These are phyloP conservation scores for Angomonas ambiguus DNA, from an alignment of 208 protist species.

Conservation along the genomic window DNA sequence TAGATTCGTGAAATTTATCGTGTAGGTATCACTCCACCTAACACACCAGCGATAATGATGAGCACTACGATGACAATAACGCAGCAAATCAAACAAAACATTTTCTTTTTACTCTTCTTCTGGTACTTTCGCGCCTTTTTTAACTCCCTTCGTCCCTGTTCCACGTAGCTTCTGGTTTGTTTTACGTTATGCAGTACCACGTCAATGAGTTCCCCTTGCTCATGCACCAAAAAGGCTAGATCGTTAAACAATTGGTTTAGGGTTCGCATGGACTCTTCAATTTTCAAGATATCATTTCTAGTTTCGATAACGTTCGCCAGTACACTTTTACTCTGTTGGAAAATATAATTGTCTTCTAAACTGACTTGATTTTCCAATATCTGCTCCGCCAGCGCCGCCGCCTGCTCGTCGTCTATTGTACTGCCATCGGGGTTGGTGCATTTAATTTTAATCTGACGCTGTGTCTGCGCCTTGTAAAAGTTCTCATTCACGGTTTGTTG, in stretches of 20 bases:
- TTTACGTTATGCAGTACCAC: slow-evolving; percentile 79
- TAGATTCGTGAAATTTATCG: background rate
- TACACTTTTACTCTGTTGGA: slow-evolving; percentile 86
- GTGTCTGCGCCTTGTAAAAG: slow-evolving; percentile 69
- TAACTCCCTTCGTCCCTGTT: slow-evolving; percentile 56
- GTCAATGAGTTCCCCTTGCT: slow-evolving; percentile 86
- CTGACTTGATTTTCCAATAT: slow-evolving; percentile 70
- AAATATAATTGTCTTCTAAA: slow-evolving; percentile 58
- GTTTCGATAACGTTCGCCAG: slow-evolving; percentile 82
- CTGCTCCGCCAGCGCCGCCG: slow-evolving; percentile 62
- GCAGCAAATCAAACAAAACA: slow-evolving; percentile 56
- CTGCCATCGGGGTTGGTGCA: slow-evolving; percentile 78
- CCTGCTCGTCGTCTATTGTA: slow-evolving; percentile 68
- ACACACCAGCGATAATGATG: slow-evolving; percentile 25
- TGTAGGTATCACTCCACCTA: background rate
- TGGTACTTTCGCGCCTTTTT: slow-evolving; percentile 75
- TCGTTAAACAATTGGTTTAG: slow-evolving; percentile 89
- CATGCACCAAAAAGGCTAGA: slow-evolving; percentile 81
- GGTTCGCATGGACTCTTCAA: slow-evolving; percentile 84
- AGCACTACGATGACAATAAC: slow-evolving; percentile 37
- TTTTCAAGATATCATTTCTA: slow-evolving; percentile 86
- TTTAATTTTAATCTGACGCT: slow-evolving; percentile 90
- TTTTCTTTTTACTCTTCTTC: slow-evolving; percentile 72
- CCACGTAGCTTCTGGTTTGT: slow-evolving; percentile 46
- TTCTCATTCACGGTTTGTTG: slow-evolving; percentile 56